Evolutionary conservation across 495 filamentous ascomycete species (phyloP), one percentile per base, ranked within the genome.

Genomic region (Astrocystis sublimbata): DNA sequence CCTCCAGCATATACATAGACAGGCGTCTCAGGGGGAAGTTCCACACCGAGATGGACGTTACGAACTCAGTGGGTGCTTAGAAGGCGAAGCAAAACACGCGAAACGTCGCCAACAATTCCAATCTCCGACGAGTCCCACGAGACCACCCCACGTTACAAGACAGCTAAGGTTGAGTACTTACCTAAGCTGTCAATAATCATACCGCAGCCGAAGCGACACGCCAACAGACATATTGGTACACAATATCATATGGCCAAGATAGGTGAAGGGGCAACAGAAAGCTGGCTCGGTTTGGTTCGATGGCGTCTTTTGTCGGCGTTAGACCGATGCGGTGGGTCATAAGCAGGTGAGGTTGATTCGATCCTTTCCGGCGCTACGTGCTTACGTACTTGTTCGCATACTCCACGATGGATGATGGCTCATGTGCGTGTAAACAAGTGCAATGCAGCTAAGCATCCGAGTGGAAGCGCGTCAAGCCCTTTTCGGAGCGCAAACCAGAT

Each of bases 91-190:
- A 52, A 33, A 36, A 12, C 10, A 24, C 12, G 50, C 50, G 31
- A 35, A 53, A 38, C 31, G 23, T 8, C 12, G 17, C 30, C 19
- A 9, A 53, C 6, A 23, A n/a, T 36, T 12, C 26, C 51, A 43
- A 56, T 56, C 35, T 56, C 52, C 52, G 36, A 56, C 36, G 35
- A 24, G 52, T 30, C 42, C 36, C 52, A 56, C 36, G 31, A n/a
- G 6, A 42, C 21, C 15, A 19, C 33, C 33, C 33, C 31, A 36
- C 51, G 6, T 8, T 42, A 26, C 10, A 7, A n/a, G n/a, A n/a
- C n/a, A n/a, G n/a, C n/a, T n/a, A n/a, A n/a, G n/a, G n/a, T n/a
- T n/a, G n/a, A n/a, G n/a, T n/a, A n/a, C n/a, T n/a, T 12, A 6
- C 12, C 26, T 15, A n/a, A 52, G n/a, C 17, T 52, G 30, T 52